These are phyloP conservation scores for Ceratocystis huliohia DNA, from an alignment of 2,329 filamentous ascomycete genomes.

Conservation along the genomic window DNA sequence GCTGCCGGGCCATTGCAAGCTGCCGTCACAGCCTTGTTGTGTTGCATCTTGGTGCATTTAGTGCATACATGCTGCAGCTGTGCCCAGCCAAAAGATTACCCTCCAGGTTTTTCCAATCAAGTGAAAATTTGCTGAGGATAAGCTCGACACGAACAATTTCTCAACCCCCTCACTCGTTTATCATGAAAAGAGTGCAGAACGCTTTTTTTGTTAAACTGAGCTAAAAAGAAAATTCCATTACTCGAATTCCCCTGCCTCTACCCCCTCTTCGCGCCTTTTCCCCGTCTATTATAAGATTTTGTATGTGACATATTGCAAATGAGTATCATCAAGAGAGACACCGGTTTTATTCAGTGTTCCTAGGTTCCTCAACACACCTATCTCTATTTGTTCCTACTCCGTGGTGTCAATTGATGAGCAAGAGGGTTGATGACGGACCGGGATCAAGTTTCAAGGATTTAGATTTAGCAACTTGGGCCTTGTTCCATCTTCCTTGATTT, in stretches of 20 bases:
- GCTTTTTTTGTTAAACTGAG: not conserved
- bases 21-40: constrained; percentile 2
- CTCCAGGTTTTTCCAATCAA: not conserved
- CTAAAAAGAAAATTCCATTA: not conserved
- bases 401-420: no score
- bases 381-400: no score
- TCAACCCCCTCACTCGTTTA: not conserved
- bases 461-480: no score
- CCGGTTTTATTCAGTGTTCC: no score
- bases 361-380: no score
- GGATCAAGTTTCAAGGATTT: no score
- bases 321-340: no score
- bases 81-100: not conserved
- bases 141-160: not conserved
- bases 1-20: not conserved
- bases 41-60: not conserved
- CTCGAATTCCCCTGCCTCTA: not conserved
- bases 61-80: constrained; percentile 3
- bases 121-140: constrained; percentile 1
- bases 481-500: no score
- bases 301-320: no score
- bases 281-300: no score
- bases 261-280: no score
- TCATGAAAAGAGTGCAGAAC: not conserved
- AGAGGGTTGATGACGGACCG: no score